Evolutionary conservation across 2,329 filamentous ascomycete genomes (phyloP).

Genomic region (Sporothrix luriei): DNA sequence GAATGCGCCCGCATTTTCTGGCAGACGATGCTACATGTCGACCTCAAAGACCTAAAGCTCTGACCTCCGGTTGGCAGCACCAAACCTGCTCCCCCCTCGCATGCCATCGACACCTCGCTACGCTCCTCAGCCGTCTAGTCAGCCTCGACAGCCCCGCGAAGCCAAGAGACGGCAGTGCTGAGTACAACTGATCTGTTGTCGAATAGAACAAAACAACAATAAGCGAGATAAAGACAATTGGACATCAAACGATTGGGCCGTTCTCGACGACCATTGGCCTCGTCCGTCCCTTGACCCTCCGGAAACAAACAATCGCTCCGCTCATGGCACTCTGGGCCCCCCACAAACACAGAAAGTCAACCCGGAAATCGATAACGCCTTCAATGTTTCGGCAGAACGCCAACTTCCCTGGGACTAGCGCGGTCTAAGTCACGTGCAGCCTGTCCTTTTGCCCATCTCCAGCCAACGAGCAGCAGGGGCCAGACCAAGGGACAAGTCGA

Average conservation of each 20-base stretch:
- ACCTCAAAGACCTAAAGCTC: background rate
- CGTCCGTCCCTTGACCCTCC: background rate
- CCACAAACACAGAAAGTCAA: conserved; percentile 10
- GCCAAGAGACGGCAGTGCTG: background rate
- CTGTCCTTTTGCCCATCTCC: background rate
- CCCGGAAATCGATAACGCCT: conserved; percentile 9
- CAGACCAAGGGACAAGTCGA: conserved; percentile 19
- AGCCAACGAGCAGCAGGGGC: conserved; percentile 8
- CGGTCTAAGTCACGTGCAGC: background rate
- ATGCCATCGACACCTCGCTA: background rate
- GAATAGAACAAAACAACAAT: background rate
- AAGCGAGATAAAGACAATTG: background rate
- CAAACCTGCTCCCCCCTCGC: background rate
- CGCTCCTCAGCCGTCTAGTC: background rate
- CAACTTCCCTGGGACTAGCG: conserved; percentile 4
- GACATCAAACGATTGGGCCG: background rate
- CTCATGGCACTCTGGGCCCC: background rate
- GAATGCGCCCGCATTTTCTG: background rate
- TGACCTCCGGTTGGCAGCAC: background rate
- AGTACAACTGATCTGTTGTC: background rate
- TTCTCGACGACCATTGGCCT: background rate
- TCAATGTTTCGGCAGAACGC: background rate
- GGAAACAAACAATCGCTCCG: conserved; percentile 18
- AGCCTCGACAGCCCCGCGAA: background rate
- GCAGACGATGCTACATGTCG: background rate